Percentiles rank a stretch among this genome's conserved stretches.
These are phyloP conservation scores for Thermochaetoides thermophila DNA, from an alignment of 495 filamentous ascomycete species.

Conservation along the genomic window DNA sequence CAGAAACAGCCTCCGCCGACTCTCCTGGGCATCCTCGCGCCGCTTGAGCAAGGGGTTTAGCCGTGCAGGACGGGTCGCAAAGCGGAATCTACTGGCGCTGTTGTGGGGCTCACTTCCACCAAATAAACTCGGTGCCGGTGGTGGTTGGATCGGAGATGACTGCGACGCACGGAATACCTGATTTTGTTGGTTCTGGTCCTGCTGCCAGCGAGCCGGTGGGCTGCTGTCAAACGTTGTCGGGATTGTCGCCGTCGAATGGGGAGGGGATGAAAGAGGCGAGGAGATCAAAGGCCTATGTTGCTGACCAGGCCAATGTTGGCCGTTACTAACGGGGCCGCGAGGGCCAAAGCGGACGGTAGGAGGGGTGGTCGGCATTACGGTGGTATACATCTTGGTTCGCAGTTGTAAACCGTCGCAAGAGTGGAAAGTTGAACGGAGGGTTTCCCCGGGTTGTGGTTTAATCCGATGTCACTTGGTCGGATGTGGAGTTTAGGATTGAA, in stretches of 20 bases:
- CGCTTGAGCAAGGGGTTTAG: conserved; percentile 12
- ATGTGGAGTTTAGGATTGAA: too few relatives aligned
- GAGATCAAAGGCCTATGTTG: conserved; percentile 4
- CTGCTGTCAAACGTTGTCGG: background rate
- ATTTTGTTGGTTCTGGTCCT: conserved; percentile 1
- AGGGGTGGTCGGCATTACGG: conserved; percentile 4
- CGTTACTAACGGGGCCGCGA: background rate
- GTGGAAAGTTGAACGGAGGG: too few relatives aligned
- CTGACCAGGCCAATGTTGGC: conserved; percentile 2
- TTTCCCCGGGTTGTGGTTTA: too few relatives aligned
- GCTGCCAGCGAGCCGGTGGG: background rate
- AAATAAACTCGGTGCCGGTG: too few relatives aligned
- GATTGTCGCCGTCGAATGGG: background rate
- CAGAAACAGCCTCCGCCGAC: conserved; percentile 52
- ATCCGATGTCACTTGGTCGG: too few relatives aligned
- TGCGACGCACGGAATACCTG: too few relatives aligned
- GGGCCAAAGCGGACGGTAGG: conserved; percentile 3
- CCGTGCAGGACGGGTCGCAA: conserved; percentile 7
- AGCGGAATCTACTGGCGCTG: conserved; percentile 15
- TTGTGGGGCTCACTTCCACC: too few relatives aligned
- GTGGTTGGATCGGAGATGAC: too few relatives aligned
- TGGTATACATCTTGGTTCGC: background rate
- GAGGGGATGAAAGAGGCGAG: conserved; percentile 9
- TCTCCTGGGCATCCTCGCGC: conserved; percentile 24
- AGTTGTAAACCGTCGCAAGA: background rate